Base-by-base conservation (phyloP, 169 alveolate species). In the Theileria parva region DNA sequence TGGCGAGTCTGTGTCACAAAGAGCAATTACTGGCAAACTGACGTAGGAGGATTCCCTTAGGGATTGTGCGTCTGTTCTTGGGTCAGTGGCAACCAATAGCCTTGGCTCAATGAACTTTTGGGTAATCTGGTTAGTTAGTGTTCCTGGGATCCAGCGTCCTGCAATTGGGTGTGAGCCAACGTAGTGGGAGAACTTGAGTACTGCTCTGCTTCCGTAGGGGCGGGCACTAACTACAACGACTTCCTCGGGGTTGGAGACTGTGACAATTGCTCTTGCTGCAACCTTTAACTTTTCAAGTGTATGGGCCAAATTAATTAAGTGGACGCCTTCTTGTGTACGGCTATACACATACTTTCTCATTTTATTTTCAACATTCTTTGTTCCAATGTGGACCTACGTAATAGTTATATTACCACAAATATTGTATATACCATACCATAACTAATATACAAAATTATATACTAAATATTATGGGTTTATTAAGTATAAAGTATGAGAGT, bases 81-180 rank as follows among this genome's bases (percentile, higher is more conserved):
- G 99, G 88, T 98, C 99, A 44, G 99, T 96, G 60, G 98, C 99
- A 73, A 98, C 97, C 92, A 98, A 88, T 48, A 98, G 95, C 76
- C 99, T 92, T 30, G 99, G 99, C 92, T 98, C 99, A 27, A 79
- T 88, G 93, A 95, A 98, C 93, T 97, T 95, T 91, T 96, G 96
- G 25, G 99, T 97, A 83, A 95, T 97, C 88, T 98, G 99, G 89
- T 98, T 98, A 57, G 99, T 98, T 73, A 98, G 92, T 80, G 98
- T 97, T 57, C 99, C 99, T 19, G 99, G 99, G 25, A 99, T 96
- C 99, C 99, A 98, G 84, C 99, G 96, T 34, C 99, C 97, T 0
- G 99, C 98, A 81, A 95, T 87, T 21, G 99, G 95, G 86, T 96
- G 97, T 61, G 99, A 97, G n/a, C 98, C 98, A 51, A 97, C 95